These are phyloP conservation scores for Petasospora rhodanensis DNA, from an alignment of 1,139 yeast genomes.

Conservation along the genomic window DNA sequence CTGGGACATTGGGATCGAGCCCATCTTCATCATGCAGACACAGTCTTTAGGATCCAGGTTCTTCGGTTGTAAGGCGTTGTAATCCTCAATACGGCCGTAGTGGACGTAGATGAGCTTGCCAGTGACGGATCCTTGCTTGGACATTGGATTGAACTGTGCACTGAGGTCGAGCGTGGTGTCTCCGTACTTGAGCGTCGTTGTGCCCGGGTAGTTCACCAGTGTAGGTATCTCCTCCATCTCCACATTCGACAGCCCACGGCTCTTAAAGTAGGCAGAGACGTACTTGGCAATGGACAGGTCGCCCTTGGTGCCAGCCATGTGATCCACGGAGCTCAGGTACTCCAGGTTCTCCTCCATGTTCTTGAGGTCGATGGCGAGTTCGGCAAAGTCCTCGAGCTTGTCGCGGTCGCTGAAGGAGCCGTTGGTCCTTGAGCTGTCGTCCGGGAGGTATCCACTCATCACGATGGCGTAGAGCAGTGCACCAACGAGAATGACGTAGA, in stretches of 20 bases:
- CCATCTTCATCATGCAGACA: constrained; percentile 61
- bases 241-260: constrained; percentile 35
- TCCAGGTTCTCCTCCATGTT: constrained; percentile 66
- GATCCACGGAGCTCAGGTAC: constrained; percentile 80
- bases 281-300: constrained; percentile 68
- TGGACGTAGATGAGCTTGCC: constrained; percentile 56
- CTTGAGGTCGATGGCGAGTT: constrained; percentile 48
- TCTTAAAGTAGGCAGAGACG: constrained; percentile 51
- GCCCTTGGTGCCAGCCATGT: constrained; percentile 82
- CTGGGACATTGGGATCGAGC: constrained; percentile 45
- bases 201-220: constrained; percentile 58
- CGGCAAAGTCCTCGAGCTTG: constrained; percentile 45
- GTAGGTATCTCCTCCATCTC: constrained; percentile 21
- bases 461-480: constrained; percentile 53
- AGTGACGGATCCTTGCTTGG: constrained; percentile 52
- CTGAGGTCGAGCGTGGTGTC: constrained; percentile 34
- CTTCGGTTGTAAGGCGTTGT: constrained; percentile 36
- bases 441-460: constrained; percentile 44
- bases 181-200: constrained; percentile 30
- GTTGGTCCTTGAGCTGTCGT: constrained; percentile 44
- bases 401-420: constrained; percentile 64
- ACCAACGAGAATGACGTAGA: constrained; percentile 65
- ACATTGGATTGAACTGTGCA: constrained; percentile 66
- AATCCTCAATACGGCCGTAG: constrained; percentile 61
- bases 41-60: constrained; percentile 35